These are phyloP conservation scores for Neurospora hispaniola DNA, from an alignment of 495 filamentous ascomycete genomes.

Conservation along the genomic window DNA sequence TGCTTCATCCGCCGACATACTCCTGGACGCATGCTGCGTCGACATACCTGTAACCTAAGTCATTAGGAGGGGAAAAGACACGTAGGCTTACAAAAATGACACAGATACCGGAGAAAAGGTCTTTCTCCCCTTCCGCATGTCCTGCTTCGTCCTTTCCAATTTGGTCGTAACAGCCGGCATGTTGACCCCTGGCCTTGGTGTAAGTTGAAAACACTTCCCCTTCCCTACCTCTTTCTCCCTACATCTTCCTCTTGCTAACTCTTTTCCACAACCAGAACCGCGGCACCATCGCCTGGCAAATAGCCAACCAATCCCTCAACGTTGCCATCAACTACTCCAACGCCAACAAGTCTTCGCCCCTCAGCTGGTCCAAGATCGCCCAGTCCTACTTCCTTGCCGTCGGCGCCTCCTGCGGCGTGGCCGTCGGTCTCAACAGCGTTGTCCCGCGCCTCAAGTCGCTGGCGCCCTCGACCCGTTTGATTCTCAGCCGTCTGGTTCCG, in stretches of 20 bases:
- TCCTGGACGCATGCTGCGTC: background rate
- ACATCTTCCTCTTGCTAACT: slow-evolving; percentile 6
- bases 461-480: slow-evolving; percentile 58
- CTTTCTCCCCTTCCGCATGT: slow-evolving; percentile 94
- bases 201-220: slow-evolving; percentile 23
- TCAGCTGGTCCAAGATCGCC: slow-evolving; percentile 66
- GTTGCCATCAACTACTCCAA: slow-evolving; percentile 96
- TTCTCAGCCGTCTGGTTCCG: slow-evolving; percentile 75
- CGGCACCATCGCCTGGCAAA: slow-evolving; percentile 89
- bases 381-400: slow-evolving; percentile 91
- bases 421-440: slow-evolving; percentile 79
- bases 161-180: slow-evolving; percentile 95
- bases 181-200: slow-evolving; percentile 76
- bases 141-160: slow-evolving; percentile 86
- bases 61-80: background rate
- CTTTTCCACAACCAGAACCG: slow-evolving; percentile 44
- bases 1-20: slow-evolving; percentile 35
- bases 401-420: slow-evolving; percentile 82
- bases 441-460: slow-evolving; percentile 76
- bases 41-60: background rate
- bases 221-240: background rate
- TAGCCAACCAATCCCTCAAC: slow-evolving; percentile 94
- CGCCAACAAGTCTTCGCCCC: slow-evolving; percentile 88
- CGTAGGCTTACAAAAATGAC: slow-evolving; percentile 4
- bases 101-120: slow-evolving; percentile 85